Evolutionary conservation across 1,284 basidiomycete genomes (phyloP).

Genomic region (Rhodotorula sp.): DNA sequence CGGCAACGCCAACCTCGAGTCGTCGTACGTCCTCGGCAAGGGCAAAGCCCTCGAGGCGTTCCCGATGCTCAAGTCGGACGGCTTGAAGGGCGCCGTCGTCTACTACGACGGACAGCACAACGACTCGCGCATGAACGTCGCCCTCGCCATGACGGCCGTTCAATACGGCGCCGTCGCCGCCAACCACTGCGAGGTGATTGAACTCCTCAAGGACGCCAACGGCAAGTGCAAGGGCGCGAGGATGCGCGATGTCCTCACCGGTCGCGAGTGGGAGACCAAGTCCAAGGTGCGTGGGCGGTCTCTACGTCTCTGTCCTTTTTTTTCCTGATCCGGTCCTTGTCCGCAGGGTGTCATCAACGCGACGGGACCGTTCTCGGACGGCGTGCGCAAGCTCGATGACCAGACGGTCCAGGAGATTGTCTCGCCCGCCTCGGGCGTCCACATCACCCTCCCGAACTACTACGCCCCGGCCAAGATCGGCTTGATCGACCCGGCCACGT

Average conservation of each 20-base stretch:
- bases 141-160: slow-evolving; percentile 88
- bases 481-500: slow-evolving; percentile 89
- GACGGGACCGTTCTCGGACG: slow-evolving; percentile 90
- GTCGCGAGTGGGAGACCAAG: slow-evolving; percentile 75
- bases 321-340: too few species aligned
- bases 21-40: slow-evolving; percentile 89
- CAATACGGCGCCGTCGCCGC: slow-evolving; percentile 84
- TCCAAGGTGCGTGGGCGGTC: slow-evolving; percentile 57
- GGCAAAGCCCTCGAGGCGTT: slow-evolving; percentile 91
- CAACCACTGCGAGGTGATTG: slow-evolving; percentile 86
- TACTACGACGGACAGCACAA: slow-evolving; percentile 99
- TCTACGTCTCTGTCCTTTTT: too few species aligned
- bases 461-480: slow-evolving; percentile 95
- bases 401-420: slow-evolving; percentile 81
- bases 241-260: slow-evolving; percentile 78
- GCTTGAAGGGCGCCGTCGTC: slow-evolving; percentile 88
- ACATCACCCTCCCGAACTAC: slow-evolving; percentile 96
- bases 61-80: slow-evolving; percentile 93
- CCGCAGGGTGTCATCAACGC: slow-evolving; percentile 96
- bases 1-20: slow-evolving; percentile 95
- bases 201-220: slow-evolving; percentile 64
- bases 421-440: slow-evolving; percentile 86
- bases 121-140: slow-evolving; percentile 96
- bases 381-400: slow-evolving; percentile 81
- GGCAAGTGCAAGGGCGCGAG: slow-evolving; percentile 66